A percentile compares a stretch with the other conserved stretches of the same genome.
Conservation (phyloP, 2,329 filamentous ascomycete species). For the Didymella pomorum region DNA sequence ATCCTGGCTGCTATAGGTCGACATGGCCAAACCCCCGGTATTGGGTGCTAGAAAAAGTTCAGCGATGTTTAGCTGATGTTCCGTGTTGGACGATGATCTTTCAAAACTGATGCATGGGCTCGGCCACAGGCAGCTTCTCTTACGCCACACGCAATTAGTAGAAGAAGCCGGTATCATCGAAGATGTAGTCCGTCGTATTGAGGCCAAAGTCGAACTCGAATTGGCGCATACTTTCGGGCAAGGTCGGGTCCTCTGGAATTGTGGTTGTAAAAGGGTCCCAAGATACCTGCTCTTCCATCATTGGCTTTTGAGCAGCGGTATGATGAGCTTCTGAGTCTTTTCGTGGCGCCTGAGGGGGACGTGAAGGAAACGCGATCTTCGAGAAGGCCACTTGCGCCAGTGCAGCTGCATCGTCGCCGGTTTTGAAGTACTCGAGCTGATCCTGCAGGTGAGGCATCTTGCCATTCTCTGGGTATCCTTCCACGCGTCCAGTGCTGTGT, state of each 20-base stretch:
- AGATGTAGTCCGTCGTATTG: neutral
- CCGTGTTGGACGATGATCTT: no score
- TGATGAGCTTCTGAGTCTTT: slow-evolving; percentile 25
- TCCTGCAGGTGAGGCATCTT: slow-evolving; percentile 37
- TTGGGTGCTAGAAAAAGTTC: no score
- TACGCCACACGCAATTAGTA: no score
- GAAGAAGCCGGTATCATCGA: neutral
- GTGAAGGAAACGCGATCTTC: slow-evolving; percentile 20
- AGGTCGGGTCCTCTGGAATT: slow-evolving; percentile 21
- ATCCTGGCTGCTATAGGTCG: no score
- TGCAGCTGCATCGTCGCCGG: slow-evolving; percentile 24
- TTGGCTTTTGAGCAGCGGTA: neutral
- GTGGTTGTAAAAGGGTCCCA: slow-evolving; percentile 18
- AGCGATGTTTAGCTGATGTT: no score
- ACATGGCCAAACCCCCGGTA: no score
- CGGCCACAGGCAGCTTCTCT: no score
- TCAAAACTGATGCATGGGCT: no score
- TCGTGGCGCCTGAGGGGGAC: slow-evolving; percentile 23
- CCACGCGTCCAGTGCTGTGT: slow-evolving; percentile 36
- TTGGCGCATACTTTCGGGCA: slow-evolving; percentile 8
- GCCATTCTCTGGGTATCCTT: slow-evolving; percentile 41
- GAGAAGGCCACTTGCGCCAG: slow-evolving; percentile 37
- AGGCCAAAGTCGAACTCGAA: slow-evolving; percentile 11
- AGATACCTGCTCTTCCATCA: slow-evolving; percentile 1
- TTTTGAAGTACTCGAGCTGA: slow-evolving; percentile 37